These are phyloP conservation scores for Tetrapisispora phaffii DNA, from an alignment of 805 yeast genomes.

Conservation along the genomic window DNA sequence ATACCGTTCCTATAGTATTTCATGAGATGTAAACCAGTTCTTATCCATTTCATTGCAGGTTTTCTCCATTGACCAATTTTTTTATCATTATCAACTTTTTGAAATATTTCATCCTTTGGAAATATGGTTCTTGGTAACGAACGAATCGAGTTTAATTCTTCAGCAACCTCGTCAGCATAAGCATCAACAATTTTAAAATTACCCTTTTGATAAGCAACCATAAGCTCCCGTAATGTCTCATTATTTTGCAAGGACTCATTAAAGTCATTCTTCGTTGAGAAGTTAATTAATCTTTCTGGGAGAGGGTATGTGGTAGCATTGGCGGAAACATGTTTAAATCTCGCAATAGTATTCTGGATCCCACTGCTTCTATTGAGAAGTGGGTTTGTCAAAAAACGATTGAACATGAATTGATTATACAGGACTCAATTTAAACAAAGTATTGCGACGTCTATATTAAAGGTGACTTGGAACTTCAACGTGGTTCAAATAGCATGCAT, in stretches of 20 bases:
- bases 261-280: neutral
- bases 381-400: no score
- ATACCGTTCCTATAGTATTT: conserved; percentile 52
- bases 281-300: neutral
- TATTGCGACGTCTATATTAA: no score
- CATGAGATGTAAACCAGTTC: conserved; percentile 38
- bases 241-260: neutral
- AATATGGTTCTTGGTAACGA: conserved; percentile 28
- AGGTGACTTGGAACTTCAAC: no score
- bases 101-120: conserved; percentile 21
- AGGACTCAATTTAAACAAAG: no score
- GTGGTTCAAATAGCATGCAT: no score
- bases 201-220: neutral
- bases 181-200: neutral
- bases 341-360: no score
- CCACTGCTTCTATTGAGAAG: no score
- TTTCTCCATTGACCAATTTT: conserved; percentile 19
- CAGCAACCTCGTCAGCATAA: neutral
- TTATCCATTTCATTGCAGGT: conserved; percentile 30
- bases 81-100: conserved; percentile 20
- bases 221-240: neutral
- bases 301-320: neutral
- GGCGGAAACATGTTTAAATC: no score
- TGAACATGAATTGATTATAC: no score
- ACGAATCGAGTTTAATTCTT: conserved; percentile 20